Evolutionary conservation across 2,329 filamentous ascomycete genomes (phyloP).

Genomic region (Epicoccum sorghinum): DNA sequence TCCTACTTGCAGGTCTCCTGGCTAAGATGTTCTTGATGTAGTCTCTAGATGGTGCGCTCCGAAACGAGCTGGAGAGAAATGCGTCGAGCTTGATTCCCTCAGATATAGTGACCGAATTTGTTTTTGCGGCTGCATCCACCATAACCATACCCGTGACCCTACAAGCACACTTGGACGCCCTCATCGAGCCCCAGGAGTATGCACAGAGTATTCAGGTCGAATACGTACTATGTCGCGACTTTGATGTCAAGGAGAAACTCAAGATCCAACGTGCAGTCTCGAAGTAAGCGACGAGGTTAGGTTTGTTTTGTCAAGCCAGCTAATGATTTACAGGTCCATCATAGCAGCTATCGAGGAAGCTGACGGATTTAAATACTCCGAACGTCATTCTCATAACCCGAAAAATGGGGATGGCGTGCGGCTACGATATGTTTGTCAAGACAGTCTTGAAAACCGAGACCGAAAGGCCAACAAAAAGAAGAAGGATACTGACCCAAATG

Average conservation of each 20-base stretch:
- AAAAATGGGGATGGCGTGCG: conserved; percentile 40
- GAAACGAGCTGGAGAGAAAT: conserved; percentile 37
- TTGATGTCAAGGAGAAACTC: conserved; percentile 36
- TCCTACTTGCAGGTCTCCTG: conserved; percentile 5
- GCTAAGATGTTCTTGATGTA: conserved; percentile 26
- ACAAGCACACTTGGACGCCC: conserved; percentile 30
- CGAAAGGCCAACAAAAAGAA: conserved; percentile 35
- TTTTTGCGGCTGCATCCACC: conserved; percentile 38
- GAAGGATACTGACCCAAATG: conserved; percentile 16
- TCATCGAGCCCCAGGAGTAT: conserved; percentile 36
- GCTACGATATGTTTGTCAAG: conserved; percentile 42
- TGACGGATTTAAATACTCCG: conserved; percentile 44
- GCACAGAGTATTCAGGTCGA: conserved; percentile 39
- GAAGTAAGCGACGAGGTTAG: conserved; percentile 19
- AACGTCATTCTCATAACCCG: conserved; percentile 35
- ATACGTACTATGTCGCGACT: conserved; percentile 33
- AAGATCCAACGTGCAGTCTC: conserved; percentile 39
- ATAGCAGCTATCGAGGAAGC: conserved; percentile 38
- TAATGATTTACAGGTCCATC: conserved; percentile 23
- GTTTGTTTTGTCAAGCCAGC: background rate
- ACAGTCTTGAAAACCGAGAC: conserved; percentile 41
- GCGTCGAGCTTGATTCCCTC: conserved; percentile 37
- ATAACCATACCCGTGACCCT: conserved; percentile 38
- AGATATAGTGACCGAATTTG: conserved; percentile 41
- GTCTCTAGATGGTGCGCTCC: conserved; percentile 38